Evolutionary conservation across 345 rosid species (phyloP).

Genomic region (Pugionium dolabratum): DNA sequence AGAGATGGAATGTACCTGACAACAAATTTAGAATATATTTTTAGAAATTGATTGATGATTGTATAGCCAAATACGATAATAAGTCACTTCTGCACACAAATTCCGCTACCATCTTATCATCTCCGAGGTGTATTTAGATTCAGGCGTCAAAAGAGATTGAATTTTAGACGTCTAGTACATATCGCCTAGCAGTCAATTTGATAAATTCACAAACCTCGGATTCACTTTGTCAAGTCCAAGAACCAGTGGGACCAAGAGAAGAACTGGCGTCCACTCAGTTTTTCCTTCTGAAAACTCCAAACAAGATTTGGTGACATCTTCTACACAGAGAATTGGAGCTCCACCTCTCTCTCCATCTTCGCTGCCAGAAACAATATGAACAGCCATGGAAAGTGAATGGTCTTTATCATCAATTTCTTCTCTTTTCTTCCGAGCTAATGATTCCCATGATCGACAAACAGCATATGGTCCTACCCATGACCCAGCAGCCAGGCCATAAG

Average conservation of each 20-base stretch:
- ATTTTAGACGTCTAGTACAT: conserved; percentile 58
- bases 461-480: conserved; percentile 99
- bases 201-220: conserved; percentile 70
- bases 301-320: conserved; percentile 76
- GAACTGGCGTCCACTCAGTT: conserved; percentile 73
- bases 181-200: conserved; percentile 49
- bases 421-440: conserved; percentile 54
- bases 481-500: conserved; percentile 94
- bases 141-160: too few relatives aligned
- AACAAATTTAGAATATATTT: conserved; percentile 43
- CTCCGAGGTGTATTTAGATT: too few relatives aligned
- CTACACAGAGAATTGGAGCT: conserved; percentile 85
- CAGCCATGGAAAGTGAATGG: conserved; percentile 68
- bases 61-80: conserved; percentile 55
- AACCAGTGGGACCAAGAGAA: conserved; percentile 93
- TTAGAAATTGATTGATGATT: conserved; percentile 66
- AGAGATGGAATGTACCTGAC: conserved; percentile 84
- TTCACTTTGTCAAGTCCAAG: conserved; percentile 94
- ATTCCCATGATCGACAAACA: conserved; percentile 89
- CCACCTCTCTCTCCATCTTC: conserved; percentile 98
- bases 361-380: conserved; percentile 89
- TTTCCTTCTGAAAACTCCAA: conserved; percentile 64
- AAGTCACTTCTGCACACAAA: conserved; percentile 37
- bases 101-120: conserved; percentile 54
- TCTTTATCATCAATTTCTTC: conserved; percentile 45